These are phyloP conservation scores for Pochonia chlamydosporia DNA, from an alignment of 2,329 filamentous ascomycete species.

Conservation along the genomic window DNA sequence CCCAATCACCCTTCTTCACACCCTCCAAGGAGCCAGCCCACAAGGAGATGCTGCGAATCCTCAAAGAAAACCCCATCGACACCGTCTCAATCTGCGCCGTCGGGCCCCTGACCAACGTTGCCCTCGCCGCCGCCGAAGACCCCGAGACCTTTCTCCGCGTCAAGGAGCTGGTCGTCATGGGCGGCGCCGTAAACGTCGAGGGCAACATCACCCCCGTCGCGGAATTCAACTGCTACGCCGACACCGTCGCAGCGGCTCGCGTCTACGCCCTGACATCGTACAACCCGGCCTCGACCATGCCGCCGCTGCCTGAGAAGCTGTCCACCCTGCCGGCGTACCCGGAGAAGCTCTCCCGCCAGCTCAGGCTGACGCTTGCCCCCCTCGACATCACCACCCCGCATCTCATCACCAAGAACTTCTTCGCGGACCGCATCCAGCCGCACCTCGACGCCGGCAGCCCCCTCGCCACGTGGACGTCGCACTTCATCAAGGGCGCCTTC, in stretches of 20 bases:
- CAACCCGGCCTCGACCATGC: conserved; percentile 73
- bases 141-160: conserved; percentile 82
- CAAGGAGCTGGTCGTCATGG: conserved; percentile 94
- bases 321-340: conserved; percentile 58
- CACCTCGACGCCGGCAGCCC: conserved; percentile 60
- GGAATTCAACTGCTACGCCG: conserved; percentile 95
- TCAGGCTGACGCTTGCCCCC: conserved; percentile 67
- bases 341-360: conserved; percentile 50
- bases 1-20: conserved; percentile 60
- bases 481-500: conserved; percentile 68
- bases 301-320: conserved; percentile 51
- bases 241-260: conserved; percentile 69
- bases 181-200: conserved; percentile 70
- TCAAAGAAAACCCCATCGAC: conserved; percentile 73
- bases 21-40: conserved; percentile 70
- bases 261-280: conserved; percentile 73
- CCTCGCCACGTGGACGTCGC: conserved; percentile 65
- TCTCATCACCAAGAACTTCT: conserved; percentile 55
- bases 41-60: conserved; percentile 81
- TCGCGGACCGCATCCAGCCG: conserved; percentile 48
- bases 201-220: conserved; percentile 83
- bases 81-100: conserved; percentile 87
- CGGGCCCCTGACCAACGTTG: conserved; percentile 90
- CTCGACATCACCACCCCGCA: conserved; percentile 73
- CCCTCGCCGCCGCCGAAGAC: conserved; percentile 81